phyloP scores from a whole-genome alignment of 2,329 filamentous ascomycete species.

The Colletotrichum sansevieriae region DNA sequence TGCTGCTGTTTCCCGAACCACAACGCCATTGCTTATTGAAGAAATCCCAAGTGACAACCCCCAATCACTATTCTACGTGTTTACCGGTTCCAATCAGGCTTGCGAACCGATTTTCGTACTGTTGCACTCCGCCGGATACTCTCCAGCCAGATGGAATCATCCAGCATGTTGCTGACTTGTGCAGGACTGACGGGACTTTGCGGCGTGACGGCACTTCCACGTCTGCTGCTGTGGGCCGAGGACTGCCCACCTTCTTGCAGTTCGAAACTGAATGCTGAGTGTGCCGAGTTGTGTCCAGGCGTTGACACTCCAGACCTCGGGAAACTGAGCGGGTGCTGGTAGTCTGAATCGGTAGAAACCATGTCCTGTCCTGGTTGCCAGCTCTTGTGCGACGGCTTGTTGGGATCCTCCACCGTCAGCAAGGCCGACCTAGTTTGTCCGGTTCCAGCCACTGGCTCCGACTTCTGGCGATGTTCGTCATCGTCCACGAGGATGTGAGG shows the following conservation, averaged over 20 bases:
- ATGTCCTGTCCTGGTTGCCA: slow-evolving; percentile 60
- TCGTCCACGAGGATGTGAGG: slow-evolving; percentile 94
- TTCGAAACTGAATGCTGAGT: slow-evolving; percentile 71
- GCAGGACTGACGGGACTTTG: slow-evolving; percentile 75
- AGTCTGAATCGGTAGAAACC: slow-evolving; percentile 51
- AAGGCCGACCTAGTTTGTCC: slow-evolving; percentile 48
- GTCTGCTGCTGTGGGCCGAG: slow-evolving; percentile 63
- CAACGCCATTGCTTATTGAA: slow-evolving; percentile 35
- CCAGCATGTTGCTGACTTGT: slow-evolving; percentile 86
- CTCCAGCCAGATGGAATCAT: slow-evolving; percentile 93
- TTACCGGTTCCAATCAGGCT: slow-evolving; percentile 36
- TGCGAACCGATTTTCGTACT: slow-evolving; percentile 58
- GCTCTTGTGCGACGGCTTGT: slow-evolving; percentile 54
- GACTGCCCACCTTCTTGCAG: slow-evolving; percentile 59
- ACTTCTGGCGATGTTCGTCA: slow-evolving; percentile 52
- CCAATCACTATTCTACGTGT: neutral
- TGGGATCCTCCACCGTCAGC: slow-evolving; percentile 52
- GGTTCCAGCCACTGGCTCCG: slow-evolving; percentile 44
- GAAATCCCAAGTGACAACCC: neutral
- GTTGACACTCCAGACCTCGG: slow-evolving; percentile 61
- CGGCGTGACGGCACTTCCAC: slow-evolving; percentile 78
- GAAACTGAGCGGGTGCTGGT: slow-evolving; percentile 66
- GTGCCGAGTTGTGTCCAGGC: slow-evolving; percentile 58
- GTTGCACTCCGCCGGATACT: slow-evolving; percentile 92
- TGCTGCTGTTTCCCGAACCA: slow-evolving; percentile 3